Evolutionary conservation across 306 rosid genomes (phyloP), one percentile per base, ranked within the genome.

Genomic region (Malus asiatica): DNA sequence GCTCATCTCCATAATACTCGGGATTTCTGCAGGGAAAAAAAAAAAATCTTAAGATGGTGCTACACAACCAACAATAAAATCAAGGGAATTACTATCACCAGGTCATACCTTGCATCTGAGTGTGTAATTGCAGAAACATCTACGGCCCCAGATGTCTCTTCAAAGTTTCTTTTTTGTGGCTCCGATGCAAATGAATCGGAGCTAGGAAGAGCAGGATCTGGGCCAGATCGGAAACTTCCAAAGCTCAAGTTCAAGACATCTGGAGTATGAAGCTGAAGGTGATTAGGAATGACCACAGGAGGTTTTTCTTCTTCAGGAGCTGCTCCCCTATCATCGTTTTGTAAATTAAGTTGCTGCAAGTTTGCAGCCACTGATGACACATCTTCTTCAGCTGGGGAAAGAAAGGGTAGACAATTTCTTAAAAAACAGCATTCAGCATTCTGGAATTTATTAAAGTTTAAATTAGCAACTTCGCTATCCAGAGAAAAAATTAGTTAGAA

Each of bases 171-270:
- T 53, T 83, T 78, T 80, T 85, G 29, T 48, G 96, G 85, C 84
- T 75, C 82, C 58, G 90, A 76, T 4, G 82, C 68, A 78, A 86
- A 83, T 70, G 87, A 35, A 33, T 77, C 53, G 53, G 53, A 4
- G 12, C 78, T 87, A 42, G 93, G 55, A 84, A 84, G 66, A 66
- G 83, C 18, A 61, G 89, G 74, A 63, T 87, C 78, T 19, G 85
- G 70, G 42, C 87, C 89, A 23, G 94, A 61, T 85, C 99, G 98
- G 86, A 96, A 96, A 80, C 99, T 96, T 74, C 99, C 99, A 79
- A 96, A 96, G 84, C 99, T 96, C 90, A 96, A 78, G 67, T 88
- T 89, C 69, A 96, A 84, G 90, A 98, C 93, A 58, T 93, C 99
- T n/a, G 97, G 87, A 59, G 93, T 84, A 86, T 96, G 99, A 33